Evolutionary conservation across 352 stramenopile genomes (phyloP).

Genomic region (Globisporangium nunn): DNA sequence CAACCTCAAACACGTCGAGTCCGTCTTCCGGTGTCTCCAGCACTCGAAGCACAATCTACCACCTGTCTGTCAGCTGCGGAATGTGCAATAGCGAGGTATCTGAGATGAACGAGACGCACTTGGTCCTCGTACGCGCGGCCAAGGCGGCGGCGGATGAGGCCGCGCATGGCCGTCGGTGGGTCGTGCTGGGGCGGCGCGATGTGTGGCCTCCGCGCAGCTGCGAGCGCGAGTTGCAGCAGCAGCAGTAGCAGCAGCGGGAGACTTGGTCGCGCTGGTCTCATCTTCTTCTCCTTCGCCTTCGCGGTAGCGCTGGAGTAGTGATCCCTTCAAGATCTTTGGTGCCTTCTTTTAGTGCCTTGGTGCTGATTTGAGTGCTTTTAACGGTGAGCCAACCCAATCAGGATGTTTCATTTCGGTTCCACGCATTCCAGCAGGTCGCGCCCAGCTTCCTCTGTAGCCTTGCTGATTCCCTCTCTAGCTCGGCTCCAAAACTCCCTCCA

Average conservation of each 20-base stretch:
- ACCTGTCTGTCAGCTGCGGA: neutral
- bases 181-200: constrained; percentile 35
- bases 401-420: no score
- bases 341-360: no score
- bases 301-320: no score
- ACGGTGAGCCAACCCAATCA: no score
- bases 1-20: constrained; percentile 61
- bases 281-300: neutral
- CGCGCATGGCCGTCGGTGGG: constrained; percentile 33
- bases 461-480: neutral
- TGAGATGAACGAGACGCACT: constrained; percentile 14
- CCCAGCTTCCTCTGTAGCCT: neutral
- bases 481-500: neutral
- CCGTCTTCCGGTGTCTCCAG: constrained; percentile 30
- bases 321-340: no score
- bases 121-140: constrained; percentile 55
- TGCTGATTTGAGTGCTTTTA: no score
- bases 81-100: neutral
- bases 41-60: constrained; percentile 43
- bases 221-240: constrained; percentile 3
- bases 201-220: constrained; percentile 10
- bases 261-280: neutral
- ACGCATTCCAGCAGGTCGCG: neutral
- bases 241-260: constrained; percentile 15
- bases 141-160: constrained; percentile 51